Conservation (phyloP, 306 rosid species). For the Trifolium subterraneum region DNA sequence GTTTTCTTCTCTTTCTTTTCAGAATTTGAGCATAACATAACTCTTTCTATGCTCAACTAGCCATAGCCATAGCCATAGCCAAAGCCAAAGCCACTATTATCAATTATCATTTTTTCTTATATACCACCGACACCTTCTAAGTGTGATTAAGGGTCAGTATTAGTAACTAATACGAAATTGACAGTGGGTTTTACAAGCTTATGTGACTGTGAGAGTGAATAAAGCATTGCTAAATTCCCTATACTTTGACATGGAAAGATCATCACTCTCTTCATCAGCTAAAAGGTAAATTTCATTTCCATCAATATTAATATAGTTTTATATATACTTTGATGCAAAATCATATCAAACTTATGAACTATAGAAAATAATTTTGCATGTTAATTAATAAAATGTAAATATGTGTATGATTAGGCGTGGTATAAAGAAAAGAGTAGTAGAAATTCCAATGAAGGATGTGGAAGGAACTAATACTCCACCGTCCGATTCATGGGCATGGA, state of each 20-base stretch:
- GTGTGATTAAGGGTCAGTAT: constrained; percentile 1
- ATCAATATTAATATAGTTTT: background rate
- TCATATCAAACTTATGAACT: background rate
- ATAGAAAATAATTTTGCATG: constrained; percentile 2
- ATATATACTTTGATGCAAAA: background rate
- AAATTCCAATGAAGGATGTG: constrained; percentile 14
- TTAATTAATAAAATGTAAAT: background rate
- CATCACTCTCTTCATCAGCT: constrained; percentile 18
- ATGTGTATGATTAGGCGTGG: constrained; percentile 1
- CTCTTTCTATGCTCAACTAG: constrained; percentile 7
- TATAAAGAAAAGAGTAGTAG: constrained; percentile 24
- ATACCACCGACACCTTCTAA: constrained; percentile 12
- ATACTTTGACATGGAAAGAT: constrained; percentile 11
- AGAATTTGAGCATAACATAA: background rate
- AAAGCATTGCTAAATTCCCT: background rate
- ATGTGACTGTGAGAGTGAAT: constrained; percentile 7
- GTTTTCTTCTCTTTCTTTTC: background rate
- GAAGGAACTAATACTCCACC: constrained; percentile 27
- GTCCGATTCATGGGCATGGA: constrained; percentile 32
- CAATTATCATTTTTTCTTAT: background rate
- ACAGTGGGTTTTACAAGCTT: constrained; percentile 20
- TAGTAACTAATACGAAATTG: background rate
- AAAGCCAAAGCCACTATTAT: background rate
- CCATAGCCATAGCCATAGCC: background rate
- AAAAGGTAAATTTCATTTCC: constrained; percentile 6